Base-by-base conservation (phyloP, 2,329 filamentous ascomycete genomes). In the Monosporascus sp. region DNA sequence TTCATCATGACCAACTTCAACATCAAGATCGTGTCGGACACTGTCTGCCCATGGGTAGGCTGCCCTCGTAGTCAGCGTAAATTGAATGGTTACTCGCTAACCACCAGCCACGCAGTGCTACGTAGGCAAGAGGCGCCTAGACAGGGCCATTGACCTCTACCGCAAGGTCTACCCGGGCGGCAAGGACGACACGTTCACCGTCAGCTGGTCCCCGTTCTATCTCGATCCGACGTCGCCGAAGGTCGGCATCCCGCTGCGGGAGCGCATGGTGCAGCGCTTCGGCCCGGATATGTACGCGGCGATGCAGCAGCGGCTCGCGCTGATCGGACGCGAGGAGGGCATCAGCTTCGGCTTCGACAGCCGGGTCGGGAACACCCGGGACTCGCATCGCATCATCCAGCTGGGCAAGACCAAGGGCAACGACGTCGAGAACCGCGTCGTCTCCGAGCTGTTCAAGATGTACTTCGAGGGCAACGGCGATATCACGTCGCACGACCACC, bases 1-100 rank as follows among this genome's bases (percentile, higher is more conserved):
- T 37, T 19, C 54, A 61, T 37, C 48, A 91, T 92, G 88, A 83
- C 86, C 20, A 83, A 84, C 63, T 89, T 92, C 75, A 82, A 84
- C 57, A 88, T 95, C 71, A 83, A 86, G 55, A 82, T 91, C 66
- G 84, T 91, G 54, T 90, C 83, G n/a, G 91, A 96, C 73, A 88
- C 84, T 2, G 82, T 94, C 61, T 95, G 90, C 68, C 88, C 90
- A 5, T 80, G 76, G 67, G 74, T 76, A 61, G 58, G 73, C 59
- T 11, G 31, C 31, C 31, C 31, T 34, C 31, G 31, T 34, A 14
- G 11, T 34, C 31, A 34, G 31, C 9, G 22, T 48, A 20, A 40
- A 37, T 17, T 27, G n/a, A 22, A 44, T 17, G 20, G 45, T 37
- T n/a, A 48, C 22, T 24, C 34, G 41, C 45, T 62, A 50, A 54